phyloP scores from a whole-genome alignment of 140 eudicot species.

The Flaveria floridana region DNA sequence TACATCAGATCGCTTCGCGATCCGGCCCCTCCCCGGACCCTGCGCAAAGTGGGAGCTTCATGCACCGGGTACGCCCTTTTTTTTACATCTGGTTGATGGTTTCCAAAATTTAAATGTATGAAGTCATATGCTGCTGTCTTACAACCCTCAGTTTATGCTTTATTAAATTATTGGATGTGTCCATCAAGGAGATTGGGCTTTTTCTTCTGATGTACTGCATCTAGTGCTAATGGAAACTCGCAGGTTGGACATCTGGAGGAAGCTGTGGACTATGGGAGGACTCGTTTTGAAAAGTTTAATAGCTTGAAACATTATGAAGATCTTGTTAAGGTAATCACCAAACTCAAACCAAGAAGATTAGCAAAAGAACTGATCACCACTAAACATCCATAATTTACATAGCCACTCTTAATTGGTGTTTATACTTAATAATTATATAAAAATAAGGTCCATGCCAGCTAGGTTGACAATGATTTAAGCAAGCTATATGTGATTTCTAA shows the following conservation, averaged over 20 bases:
- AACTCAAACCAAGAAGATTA: neutral
- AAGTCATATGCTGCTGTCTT: constrained; percentile 4
- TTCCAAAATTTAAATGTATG: neutral
- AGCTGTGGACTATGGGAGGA: constrained; percentile 70
- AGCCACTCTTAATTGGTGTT: neutral
- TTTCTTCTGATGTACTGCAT: neutral
- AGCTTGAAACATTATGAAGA: constrained; percentile 45
- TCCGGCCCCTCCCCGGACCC: no score
- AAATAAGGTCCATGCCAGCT: neutral
- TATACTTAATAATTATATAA: neutral
- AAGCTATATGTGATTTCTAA: neutral
- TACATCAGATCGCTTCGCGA: no score
- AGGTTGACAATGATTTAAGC: neutral
- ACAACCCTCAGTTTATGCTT: neutral
- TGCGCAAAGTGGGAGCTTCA: no score
- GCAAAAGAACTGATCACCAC: neutral
- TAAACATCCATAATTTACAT: neutral
- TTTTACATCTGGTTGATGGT: neutral
- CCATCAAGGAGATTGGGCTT: neutral
- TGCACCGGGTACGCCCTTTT: no score
- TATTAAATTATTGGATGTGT: neutral
- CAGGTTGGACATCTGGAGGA: constrained; percentile 70
- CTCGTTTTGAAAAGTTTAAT: constrained; percentile 54
- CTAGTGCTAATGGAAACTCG: constrained; percentile 7
- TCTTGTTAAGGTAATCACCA: constrained; percentile 55